These are phyloP conservation scores for Penicillium vulpinum DNA, from an alignment of 2,329 filamentous ascomycete genomes.

Conservation along the genomic window DNA sequence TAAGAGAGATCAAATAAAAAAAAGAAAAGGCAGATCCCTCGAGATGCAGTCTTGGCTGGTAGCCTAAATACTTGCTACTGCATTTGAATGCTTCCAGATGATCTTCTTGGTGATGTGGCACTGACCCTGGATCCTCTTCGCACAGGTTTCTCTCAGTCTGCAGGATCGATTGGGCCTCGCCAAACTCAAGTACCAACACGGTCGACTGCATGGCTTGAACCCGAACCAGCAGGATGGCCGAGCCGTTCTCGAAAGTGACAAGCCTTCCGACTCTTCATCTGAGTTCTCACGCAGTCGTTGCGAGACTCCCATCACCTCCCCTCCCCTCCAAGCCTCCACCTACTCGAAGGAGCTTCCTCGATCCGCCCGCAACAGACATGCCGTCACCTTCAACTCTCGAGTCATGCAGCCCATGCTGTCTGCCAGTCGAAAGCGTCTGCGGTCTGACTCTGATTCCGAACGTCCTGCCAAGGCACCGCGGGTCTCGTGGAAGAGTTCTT, in stretches of 20 bases:
- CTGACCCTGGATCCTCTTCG: constrained; percentile 1
- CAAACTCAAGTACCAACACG: constrained; percentile 95
- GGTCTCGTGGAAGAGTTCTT: constrained; percentile 71
- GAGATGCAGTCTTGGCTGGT: background rate
- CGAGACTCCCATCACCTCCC: constrained; percentile 67
- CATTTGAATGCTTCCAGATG: background rate
- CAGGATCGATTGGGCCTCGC: constrained; percentile 93
- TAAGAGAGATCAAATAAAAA: constrained; percentile 27
- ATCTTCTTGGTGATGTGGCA: background rate
- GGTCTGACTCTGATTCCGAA: constrained; percentile 59
- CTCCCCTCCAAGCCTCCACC: constrained; percentile 76
- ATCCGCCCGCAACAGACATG: constrained; percentile 45
- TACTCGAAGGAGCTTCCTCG: constrained; percentile 81
- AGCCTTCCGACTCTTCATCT: constrained; percentile 83
- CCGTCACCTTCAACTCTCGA: constrained; percentile 45
- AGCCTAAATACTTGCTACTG: background rate
- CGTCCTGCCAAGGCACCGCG: constrained; percentile 61
- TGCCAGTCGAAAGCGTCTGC: constrained; percentile 67
- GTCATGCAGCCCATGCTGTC: constrained; percentile 48
- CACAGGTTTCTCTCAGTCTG: constrained; percentile 84
- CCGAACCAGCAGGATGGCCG: constrained; percentile 75
- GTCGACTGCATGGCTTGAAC: constrained; percentile 79
- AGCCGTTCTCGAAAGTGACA: constrained; percentile 67
- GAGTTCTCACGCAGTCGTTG: constrained; percentile 67
- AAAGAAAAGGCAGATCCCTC: background rate